These are phyloP conservation scores for Plectosphaerella cucumerina DNA, from an alignment of 2,329 filamentous ascomycete species.

Conservation along the genomic window DNA sequence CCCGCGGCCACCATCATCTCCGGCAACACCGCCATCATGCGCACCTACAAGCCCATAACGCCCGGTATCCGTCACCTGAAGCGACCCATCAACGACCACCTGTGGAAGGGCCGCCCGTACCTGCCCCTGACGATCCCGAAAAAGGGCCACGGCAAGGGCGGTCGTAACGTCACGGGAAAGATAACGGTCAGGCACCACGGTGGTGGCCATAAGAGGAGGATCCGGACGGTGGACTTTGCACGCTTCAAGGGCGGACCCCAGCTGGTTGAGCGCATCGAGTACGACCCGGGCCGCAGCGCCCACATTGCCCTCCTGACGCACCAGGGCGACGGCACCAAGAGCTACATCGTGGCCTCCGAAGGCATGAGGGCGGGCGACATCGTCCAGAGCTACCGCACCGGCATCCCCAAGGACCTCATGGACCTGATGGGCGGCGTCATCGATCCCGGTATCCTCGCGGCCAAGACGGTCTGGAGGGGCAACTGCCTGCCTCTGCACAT, in stretches of 20 bases:
- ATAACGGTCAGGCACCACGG: constrained; percentile 90
- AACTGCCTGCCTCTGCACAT: constrained; percentile 95
- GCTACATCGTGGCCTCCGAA: constrained; percentile 93
- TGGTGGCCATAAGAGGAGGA: constrained; percentile 86
- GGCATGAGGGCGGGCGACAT: constrained; percentile 88
- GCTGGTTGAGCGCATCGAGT: constrained; percentile 88
- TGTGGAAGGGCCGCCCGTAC: constrained; percentile 89
- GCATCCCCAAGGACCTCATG: constrained; percentile 82
- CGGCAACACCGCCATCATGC: constrained; percentile 48
- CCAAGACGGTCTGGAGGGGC: constrained; percentile 88
- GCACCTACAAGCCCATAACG: constrained; percentile 90
- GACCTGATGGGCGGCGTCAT: constrained; percentile 88
- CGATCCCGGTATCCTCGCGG: constrained; percentile 92
- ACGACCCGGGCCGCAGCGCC: constrained; percentile 88
- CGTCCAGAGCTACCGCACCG: constrained; percentile 85
- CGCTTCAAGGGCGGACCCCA: constrained; percentile 77
- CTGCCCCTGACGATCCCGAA: constrained; percentile 84
- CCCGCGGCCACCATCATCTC: constrained; percentile 13
- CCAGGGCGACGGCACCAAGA: constrained; percentile 68
- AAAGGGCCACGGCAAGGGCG: constrained; percentile 88
- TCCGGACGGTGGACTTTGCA: constrained; percentile 86
- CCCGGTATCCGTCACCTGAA: constrained; percentile 89
- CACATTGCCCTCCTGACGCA: constrained; percentile 86
- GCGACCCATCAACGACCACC: constrained; percentile 89
- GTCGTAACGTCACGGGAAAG: constrained; percentile 80